phyloP scores from a whole-genome alignment of 164 flowering plant species.

The Santalum album region DNA sequence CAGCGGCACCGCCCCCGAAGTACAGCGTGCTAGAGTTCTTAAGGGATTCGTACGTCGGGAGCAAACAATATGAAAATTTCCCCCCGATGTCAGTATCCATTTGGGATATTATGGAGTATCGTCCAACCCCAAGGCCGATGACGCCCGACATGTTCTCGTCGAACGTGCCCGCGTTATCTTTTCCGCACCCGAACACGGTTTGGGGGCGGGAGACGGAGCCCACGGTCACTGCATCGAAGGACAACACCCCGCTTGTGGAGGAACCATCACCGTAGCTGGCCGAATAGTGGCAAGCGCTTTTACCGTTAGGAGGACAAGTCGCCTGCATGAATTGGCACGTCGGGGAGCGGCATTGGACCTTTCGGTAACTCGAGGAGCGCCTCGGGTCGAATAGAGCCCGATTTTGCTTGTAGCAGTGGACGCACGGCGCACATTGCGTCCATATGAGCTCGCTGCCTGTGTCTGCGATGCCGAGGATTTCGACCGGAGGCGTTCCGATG shows the following conservation, averaged over 20 bases:
- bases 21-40: slow-evolving; percentile 9
- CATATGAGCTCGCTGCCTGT: slow-evolving; percentile 8
- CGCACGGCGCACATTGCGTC: slow-evolving; percentile 10
- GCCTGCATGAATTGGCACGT: neutral
- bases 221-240: slow-evolving; percentile 32
- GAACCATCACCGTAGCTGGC: slow-evolving; percentile 32
- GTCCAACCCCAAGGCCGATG: slow-evolving; percentile 52
- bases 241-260: slow-evolving; percentile 23
- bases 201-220: slow-evolving; percentile 9
- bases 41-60: slow-evolving; percentile 3
- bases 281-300: slow-evolving; percentile 17
- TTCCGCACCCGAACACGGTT: slow-evolving; percentile 41
- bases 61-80: slow-evolving; percentile 54
- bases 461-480: neutral
- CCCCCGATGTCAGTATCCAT: slow-evolving; percentile 23
- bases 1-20: slow-evolving; percentile 10
- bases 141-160: slow-evolving; percentile 23
- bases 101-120: slow-evolving; percentile 32
- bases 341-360: neutral
- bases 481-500: neutral
- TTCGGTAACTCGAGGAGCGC: neutral
- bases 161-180: slow-evolving; percentile 31
- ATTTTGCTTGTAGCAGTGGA: slow-evolving; percentile 1
- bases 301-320: neutral
- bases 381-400: neutral